Conservation (phyloP, 179 eudicot species). For the Camellia oleifera region DNA sequence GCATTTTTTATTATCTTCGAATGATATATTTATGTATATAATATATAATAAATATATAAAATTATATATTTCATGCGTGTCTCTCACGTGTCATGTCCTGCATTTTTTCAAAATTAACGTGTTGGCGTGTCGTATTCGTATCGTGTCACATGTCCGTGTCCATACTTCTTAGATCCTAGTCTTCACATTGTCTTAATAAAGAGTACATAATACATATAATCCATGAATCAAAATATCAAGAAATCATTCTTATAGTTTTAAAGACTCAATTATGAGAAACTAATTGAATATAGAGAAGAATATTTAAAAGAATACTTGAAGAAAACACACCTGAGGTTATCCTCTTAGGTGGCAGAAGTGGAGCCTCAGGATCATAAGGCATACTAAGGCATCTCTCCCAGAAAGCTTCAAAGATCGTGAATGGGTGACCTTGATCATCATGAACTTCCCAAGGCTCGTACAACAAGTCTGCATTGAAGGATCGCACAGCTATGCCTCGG, state of each 20-base stretch:
- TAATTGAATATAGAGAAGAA: not conserved
- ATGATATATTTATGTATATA: too few relatives aligned
- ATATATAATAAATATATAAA: too few relatives aligned
- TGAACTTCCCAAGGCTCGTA: slow-evolving; percentile 96
- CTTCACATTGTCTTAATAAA: not conserved
- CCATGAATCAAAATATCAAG: not conserved
- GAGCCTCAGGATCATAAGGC: slow-evolving; percentile 93
- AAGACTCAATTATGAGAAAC: not conserved
- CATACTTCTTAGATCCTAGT: too few relatives aligned
- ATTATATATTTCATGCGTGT: too few relatives aligned
- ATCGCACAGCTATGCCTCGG: slow-evolving; percentile 65
- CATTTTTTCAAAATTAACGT: too few relatives aligned
- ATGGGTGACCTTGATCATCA: slow-evolving; percentile 64
- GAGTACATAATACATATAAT: not conserved
- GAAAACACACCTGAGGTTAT: slow-evolving; percentile 65
- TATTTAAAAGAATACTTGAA: not conserved
- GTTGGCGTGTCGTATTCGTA: too few relatives aligned
- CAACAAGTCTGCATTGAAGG: slow-evolving; percentile 89
- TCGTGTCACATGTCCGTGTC: too few relatives aligned
- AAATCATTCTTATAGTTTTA: not conserved
- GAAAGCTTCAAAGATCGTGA: slow-evolving; percentile 67
- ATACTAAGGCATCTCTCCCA: slow-evolving; percentile 97
- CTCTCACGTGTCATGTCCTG: too few relatives aligned
- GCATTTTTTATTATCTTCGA: too few relatives aligned
- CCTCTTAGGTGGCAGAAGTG: slow-evolving; percentile 94